Conservation (phyloP, 2,329 filamentous ascomycete genomes). For the Biscogniauxia sp. region DNA sequence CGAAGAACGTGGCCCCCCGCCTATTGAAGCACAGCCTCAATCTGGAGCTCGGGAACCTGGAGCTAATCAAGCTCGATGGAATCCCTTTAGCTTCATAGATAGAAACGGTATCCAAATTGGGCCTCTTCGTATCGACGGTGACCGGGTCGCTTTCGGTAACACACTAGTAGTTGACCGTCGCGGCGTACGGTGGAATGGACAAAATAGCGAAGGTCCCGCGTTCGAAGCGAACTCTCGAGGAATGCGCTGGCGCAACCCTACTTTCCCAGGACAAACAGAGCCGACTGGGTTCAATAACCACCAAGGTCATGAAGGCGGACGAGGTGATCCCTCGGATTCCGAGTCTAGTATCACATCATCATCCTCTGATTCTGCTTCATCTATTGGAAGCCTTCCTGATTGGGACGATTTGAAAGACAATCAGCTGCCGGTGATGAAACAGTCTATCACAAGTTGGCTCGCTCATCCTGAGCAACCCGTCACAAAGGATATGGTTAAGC, state of each 20-base stretch:
- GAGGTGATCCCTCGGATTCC: slow-evolving; percentile 7
- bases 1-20: slow-evolving; percentile 6
- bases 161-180: slow-evolving; percentile 43
- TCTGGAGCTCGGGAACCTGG: slow-evolving; percentile 8
- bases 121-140: slow-evolving; percentile 42
- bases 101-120: slow-evolving; percentile 34
- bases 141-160: slow-evolving; percentile 43
- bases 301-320: slow-evolving; percentile 2
- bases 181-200: slow-evolving; percentile 45
- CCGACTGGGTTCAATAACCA: slow-evolving; percentile 6
- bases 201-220: slow-evolving; percentile 42
- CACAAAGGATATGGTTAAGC: slow-evolving; percentile 43
- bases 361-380: slow-evolving; percentile 37
- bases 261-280: background rate
- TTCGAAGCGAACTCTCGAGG: slow-evolving; percentile 25
- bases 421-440: slow-evolving; percentile 47
- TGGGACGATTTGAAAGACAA: slow-evolving; percentile 48
- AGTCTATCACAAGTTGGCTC: slow-evolving; percentile 48
- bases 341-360: slow-evolving; percentile 29
- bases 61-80: slow-evolving; percentile 18
- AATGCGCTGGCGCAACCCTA: slow-evolving; percentile 4
- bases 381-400: slow-evolving; percentile 53
- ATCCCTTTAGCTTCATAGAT: slow-evolving; percentile 20
- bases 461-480: slow-evolving; percentile 48
- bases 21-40: slow-evolving; percentile 11